Evolutionary conservation across 31 red algal species (phyloP).

Genomic region (Bonnemaisonia californica): DNA sequence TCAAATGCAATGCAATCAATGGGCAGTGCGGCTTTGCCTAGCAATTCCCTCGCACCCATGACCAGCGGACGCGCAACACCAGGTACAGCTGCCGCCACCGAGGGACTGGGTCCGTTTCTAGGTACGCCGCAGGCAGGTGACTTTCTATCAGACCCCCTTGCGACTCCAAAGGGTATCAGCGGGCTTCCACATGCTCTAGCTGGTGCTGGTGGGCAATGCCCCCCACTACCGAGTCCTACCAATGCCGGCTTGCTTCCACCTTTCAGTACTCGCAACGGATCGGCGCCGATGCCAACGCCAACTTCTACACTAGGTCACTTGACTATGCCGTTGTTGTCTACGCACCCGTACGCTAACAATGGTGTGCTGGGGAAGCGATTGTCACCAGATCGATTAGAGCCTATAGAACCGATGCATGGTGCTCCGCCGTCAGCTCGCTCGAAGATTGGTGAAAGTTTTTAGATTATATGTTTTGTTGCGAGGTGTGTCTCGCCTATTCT

Average conservation of each 20-base stretch:
- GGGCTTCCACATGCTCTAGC: constrained; percentile 10
- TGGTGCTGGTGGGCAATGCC: constrained; percentile 15
- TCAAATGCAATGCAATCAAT: constrained; percentile 8
- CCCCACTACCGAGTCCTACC: constrained; percentile 49
- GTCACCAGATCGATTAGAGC: constrained; percentile 47
- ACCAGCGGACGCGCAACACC: constrained; percentile 21
- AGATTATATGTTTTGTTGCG: not conserved
- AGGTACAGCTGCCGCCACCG: constrained; percentile 14
- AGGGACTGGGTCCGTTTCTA: not conserved
- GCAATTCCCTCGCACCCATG: constrained; percentile 23
- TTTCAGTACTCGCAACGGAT: constrained; percentile 10
- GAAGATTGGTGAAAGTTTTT: constrained; percentile 40
- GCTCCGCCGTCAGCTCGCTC: constrained; percentile 28
- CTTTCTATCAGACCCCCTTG: constrained; percentile 43
- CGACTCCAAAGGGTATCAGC: constrained; percentile 54
- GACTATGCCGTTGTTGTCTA: not conserved
- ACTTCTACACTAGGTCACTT: constrained; percentile 11
- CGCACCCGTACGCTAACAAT: not conserved
- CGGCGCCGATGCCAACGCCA: constrained; percentile 28
- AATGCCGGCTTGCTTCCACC: constrained; percentile 42
- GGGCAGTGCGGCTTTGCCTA: not conserved
- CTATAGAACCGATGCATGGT: constrained; percentile 33
- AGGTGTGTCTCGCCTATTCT: not conserved
- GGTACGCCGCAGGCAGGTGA: constrained; percentile 39
- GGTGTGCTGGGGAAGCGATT: constrained; percentile 30